A percentile compares a stretch with the other conserved stretches of the same genome.
These are phyloP conservation scores for Zizania palustris DNA, from an alignment of 202 grass and related monocot genomes.

Conservation along the genomic window DNA sequence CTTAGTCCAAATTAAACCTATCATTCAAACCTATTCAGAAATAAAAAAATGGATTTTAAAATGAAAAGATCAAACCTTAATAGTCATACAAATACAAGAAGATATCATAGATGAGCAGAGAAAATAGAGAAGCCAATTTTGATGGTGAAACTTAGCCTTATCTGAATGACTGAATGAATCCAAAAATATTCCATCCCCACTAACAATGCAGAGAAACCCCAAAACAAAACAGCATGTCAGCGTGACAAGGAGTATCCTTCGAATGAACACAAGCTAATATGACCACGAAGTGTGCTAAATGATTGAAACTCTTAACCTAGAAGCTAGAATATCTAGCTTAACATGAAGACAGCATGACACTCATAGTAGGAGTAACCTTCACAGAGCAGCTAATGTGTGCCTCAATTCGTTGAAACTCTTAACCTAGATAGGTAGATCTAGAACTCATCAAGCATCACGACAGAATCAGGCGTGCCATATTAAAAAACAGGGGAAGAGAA, in stretches of 20 bases:
- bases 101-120: neutral
- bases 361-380: too few species aligned
- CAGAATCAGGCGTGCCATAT: too few species aligned
- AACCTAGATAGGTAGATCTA: too few species aligned
- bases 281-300: too few species aligned
- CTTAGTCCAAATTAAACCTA: neutral
- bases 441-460: too few species aligned
- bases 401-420: too few species aligned
- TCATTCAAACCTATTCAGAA: constrained; percentile 7
- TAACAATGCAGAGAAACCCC: neutral
- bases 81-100: neutral
- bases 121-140: constrained; percentile 13
- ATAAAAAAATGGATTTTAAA: neutral
- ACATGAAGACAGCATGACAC: too few species aligned
- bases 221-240: neutral
- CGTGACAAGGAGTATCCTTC: neutral
- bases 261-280: neutral
- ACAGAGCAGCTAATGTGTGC: too few species aligned
- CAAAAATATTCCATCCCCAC: neutral
- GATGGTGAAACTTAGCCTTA: constrained; percentile 5
- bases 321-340: too few species aligned
- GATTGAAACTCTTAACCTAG: too few species aligned
- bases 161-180: neutral
- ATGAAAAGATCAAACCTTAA: neutral
- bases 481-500: too few species aligned